Evolutionary conservation across 352 stramenopile genomes (phyloP), one percentile per base, ranked within the genome.

Genomic region (Phytophthora pluvialis): DNA sequence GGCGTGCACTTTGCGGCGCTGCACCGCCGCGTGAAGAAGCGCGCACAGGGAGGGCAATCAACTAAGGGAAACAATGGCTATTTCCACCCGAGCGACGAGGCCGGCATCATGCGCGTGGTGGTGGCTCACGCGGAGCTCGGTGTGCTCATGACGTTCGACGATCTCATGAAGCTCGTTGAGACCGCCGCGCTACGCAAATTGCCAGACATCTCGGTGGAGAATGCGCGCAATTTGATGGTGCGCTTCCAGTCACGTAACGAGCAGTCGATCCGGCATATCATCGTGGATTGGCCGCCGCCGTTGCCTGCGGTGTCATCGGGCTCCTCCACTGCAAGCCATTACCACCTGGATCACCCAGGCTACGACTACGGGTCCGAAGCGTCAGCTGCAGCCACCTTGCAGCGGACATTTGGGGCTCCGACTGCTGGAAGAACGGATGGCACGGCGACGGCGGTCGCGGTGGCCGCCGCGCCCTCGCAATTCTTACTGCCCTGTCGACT

Each of bases 61-160:
- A 16, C 36, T 7, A 67, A 67, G 25, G 38, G 45, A 33, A 63
- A 33, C 21, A 55, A 62, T 42, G 42, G 49, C 3, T 87, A 88
- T 28, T 81, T 88, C 52, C 67, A 81, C 35, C 54, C 64, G 3
- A 79, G 78, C 38, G 81, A 90, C 53, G 78, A 88, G 56, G 62
- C 72, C 13, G 77, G 75, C 0, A 81, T 90, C 47, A 67, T 86
- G 53, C 75, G 77, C 13, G 77, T 90, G 5, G 70, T 90, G 1
- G 63, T 81, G 6, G 78, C 78, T 40, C 74, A 71, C 31, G 78
- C 79, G 6, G 77, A 90, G 54, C 36, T 90, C 15, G 81, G 81
- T 15, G 79, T 90, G 21, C 45, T 86, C 26, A 88, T 90, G 81
- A 83, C 75, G 21, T 88, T 86, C 49, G 77, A 82, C 6, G 81